phyloP scores from a whole-genome alignment of 2,329 filamentous ascomycete genomes.

The Nemania sp. region DNA sequence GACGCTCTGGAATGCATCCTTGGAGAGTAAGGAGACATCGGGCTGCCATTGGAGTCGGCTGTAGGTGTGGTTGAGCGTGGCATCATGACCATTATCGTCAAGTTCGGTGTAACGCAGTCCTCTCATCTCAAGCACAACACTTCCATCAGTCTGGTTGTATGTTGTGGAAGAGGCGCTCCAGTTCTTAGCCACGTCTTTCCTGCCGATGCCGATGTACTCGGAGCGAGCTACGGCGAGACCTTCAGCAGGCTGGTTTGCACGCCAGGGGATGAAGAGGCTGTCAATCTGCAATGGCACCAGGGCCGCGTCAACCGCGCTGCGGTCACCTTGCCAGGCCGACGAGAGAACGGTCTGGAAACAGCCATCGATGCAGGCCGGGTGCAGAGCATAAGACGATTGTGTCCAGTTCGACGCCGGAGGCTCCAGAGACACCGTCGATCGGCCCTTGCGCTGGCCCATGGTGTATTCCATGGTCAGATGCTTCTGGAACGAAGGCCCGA shows the following conservation, averaged over 20 bases:
- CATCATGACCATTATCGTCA: neutral
- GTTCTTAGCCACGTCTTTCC: neutral
- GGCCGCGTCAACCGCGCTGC: neutral
- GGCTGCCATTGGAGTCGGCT: neutral
- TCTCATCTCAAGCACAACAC: neutral
- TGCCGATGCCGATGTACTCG: neutral
- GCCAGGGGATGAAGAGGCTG: neutral
- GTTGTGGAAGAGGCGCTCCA: neutral
- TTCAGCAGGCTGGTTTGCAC: neutral
- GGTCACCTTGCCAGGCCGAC: neutral
- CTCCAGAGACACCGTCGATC: neutral
- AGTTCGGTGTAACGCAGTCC: neutral
- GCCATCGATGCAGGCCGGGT: conserved; percentile 3
- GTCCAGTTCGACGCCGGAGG: neutral
- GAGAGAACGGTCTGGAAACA: conserved; percentile 5
- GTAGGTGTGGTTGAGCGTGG: neutral
- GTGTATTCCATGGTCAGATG: neutral
- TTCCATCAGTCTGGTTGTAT: neutral
- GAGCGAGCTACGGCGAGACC: neutral
- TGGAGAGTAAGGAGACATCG: neutral
- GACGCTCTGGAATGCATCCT: too few relatives aligned
- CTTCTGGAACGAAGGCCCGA: conserved; percentile 1
- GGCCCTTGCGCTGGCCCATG: neutral
- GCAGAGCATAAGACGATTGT: neutral
- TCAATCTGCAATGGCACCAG: neutral